Evolutionary conservation across 768 basidiomycete genomes (phyloP).

Genomic region (Scleroderma citrinum): DNA sequence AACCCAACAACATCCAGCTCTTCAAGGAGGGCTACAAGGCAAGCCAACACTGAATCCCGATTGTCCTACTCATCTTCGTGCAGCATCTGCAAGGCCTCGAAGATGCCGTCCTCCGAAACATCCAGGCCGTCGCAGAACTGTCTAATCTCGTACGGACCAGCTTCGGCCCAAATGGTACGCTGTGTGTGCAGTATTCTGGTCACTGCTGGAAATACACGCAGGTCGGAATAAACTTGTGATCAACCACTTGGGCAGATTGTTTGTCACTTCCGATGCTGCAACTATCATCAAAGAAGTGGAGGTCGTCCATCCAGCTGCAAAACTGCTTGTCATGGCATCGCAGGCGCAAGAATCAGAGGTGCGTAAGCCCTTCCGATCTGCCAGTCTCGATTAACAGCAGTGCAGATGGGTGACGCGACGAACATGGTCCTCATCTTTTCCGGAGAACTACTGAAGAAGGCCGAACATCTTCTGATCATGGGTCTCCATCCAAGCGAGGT

Average conservation of each 20-base stretch:
- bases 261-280: slow-evolving; percentile 98
- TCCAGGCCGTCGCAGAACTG: slow-evolving; percentile 92
- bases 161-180: slow-evolving; percentile 93
- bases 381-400: slow-evolving; percentile 7
- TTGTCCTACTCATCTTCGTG: background rate
- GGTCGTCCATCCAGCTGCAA: slow-evolving; percentile 97
- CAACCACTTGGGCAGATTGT: slow-evolving; percentile 92
- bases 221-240: slow-evolving; percentile 97
- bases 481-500: slow-evolving; percentile 96
- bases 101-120: slow-evolving; percentile 95
- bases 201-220: slow-evolving; percentile 25
- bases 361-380: slow-evolving; percentile 16
- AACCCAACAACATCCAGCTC: slow-evolving; percentile 79
- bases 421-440: slow-evolving; percentile 94
- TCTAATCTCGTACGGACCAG: slow-evolving; percentile 94
- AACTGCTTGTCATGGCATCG: slow-evolving; percentile 97
- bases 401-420: slow-evolving; percentile 94
- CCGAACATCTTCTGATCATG: slow-evolving; percentile 90
- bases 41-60: background rate
- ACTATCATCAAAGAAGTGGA: slow-evolving; percentile 98
- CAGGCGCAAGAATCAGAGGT: slow-evolving; percentile 96
- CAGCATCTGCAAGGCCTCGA: slow-evolving; percentile 86
- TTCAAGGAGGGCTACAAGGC: slow-evolving; percentile 99
- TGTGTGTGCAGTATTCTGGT: slow-evolving; percentile 5
- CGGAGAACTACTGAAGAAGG: slow-evolving; percentile 90